phyloP scores from a whole-genome alignment of 2,329 filamentous ascomycete genomes.

The Aspergillus ruber region DNA sequence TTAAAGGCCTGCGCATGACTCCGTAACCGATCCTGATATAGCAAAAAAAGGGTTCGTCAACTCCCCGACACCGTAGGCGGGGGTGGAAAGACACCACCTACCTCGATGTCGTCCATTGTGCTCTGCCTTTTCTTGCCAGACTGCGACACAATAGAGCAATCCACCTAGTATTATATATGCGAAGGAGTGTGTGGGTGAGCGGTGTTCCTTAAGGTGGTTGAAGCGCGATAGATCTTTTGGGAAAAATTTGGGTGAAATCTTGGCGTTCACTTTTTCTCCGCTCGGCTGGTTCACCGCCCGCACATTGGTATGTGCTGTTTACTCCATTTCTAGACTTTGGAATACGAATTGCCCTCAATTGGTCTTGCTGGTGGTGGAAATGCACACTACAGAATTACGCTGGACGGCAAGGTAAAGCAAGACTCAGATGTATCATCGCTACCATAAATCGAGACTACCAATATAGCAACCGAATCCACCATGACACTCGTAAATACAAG shows the following conservation, averaged over 20 bases:
- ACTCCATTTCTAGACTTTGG: too few species aligned
- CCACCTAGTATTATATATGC: not conserved
- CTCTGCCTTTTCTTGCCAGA: constrained; percentile 2
- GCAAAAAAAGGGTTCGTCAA: constrained; percentile 12
- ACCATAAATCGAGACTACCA: too few species aligned
- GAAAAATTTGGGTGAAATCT: constrained; percentile 38
- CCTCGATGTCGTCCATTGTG: constrained; percentile 35
- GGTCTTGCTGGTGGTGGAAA: too few species aligned
- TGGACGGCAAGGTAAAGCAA: too few species aligned
- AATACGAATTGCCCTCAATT: too few species aligned
- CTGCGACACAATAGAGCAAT: not conserved
- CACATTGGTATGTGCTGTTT: not conserved
- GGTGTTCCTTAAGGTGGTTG: constrained; percentile 10
- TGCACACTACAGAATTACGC: too few species aligned
- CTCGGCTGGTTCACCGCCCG: constrained; percentile 24
- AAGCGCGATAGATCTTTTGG: constrained; percentile 12
- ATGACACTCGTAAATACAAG: not conserved
- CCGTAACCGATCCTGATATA: constrained; percentile 41
- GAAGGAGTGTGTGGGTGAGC: constrained; percentile 6
- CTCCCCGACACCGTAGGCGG: constrained; percentile 10
- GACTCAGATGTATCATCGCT: too few species aligned
- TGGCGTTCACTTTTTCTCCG: constrained; percentile 28
- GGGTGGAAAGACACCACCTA: constrained; percentile 18
- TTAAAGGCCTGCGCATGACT: constrained; percentile 69
- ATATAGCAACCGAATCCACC: not conserved